Conservation (phyloP, 2,329 filamentous ascomycete species). For the Xylaria sp. region DNA sequence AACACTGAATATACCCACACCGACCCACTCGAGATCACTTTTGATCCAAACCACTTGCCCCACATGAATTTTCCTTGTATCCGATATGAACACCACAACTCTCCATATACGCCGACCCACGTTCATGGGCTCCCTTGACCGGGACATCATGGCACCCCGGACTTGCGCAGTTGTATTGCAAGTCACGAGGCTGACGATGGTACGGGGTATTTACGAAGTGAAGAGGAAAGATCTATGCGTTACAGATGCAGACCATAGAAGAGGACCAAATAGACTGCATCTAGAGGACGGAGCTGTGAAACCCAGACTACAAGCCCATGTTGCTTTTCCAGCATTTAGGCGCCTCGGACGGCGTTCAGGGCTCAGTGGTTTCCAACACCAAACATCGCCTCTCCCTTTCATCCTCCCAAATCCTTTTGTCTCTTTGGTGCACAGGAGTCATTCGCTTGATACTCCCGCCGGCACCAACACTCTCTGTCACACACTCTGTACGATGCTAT, state of each 20-base stretch:
- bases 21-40: conserved; percentile 22
- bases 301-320: conserved; percentile 9
- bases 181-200: conserved; percentile 10
- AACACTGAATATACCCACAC: conserved; percentile 18
- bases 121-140: conserved; percentile 9
- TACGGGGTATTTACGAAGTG: conserved; percentile 8
- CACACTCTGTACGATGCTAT: neutral
- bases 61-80: conserved; percentile 32
- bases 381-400: neutral
- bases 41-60: conserved; percentile 20
- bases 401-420: conserved; percentile 26
- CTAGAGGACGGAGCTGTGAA: conserved; percentile 14
- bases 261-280: conserved; percentile 29
- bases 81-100: conserved; percentile 17
- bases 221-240: conserved; percentile 7
- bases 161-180: conserved; percentile 3
- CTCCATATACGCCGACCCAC: conserved; percentile 5
- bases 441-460: conserved; percentile 30
- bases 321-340: conserved; percentile 19
- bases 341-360: conserved; percentile 14
- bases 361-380: conserved; percentile 18
- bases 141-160: neutral
- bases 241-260: conserved; percentile 14
- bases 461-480: neutral
- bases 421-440: conserved; percentile 22